Evolutionary conservation across 805 yeast genomes (phyloP).

Genomic region (Suhomyces prunicola): DNA sequence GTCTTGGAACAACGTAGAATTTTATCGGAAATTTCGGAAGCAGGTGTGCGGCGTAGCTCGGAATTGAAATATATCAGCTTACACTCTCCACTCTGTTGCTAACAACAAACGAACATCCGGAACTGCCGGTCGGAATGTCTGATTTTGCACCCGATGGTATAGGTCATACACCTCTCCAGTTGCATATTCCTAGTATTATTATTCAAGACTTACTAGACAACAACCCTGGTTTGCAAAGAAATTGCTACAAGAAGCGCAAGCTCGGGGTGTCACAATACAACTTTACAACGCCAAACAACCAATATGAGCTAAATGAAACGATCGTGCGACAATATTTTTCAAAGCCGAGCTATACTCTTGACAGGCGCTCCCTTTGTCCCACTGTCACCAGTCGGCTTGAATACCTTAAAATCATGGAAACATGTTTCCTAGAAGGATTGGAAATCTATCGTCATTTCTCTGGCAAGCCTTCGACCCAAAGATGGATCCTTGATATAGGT

Average conservation of each 20-base stretch:
- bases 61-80: not conserved
- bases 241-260: conserved; percentile 6
- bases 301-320: conserved; percentile 15
- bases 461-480: not conserved
- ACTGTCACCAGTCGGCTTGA: conserved; percentile 17
- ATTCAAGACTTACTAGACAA: conserved; percentile 1
- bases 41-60: not conserved
- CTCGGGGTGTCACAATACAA: conserved; percentile 7
- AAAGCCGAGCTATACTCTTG: conserved; percentile 7
- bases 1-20: not conserved
- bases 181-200: not conserved
- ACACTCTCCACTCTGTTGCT: not conserved
- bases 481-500: conserved; percentile 16
- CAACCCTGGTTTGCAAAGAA: conserved; percentile 4
- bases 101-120: not conserved
- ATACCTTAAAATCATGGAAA: conserved; percentile 15
- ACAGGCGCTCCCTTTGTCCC: conserved; percentile 16
- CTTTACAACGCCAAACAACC: conserved; percentile 10
- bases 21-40: not conserved
- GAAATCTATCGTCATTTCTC: conserved; percentile 4
- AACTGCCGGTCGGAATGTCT: not conserved
- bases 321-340: conserved; percentile 12
- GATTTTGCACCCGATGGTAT: not conserved
- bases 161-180: not conserved
- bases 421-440: conserved; percentile 5